Evolutionary conservation across 768 basidiomycete genomes (phyloP), one percentile per base, ranked within the genome.

Genomic region (Mycena pura): DNA sequence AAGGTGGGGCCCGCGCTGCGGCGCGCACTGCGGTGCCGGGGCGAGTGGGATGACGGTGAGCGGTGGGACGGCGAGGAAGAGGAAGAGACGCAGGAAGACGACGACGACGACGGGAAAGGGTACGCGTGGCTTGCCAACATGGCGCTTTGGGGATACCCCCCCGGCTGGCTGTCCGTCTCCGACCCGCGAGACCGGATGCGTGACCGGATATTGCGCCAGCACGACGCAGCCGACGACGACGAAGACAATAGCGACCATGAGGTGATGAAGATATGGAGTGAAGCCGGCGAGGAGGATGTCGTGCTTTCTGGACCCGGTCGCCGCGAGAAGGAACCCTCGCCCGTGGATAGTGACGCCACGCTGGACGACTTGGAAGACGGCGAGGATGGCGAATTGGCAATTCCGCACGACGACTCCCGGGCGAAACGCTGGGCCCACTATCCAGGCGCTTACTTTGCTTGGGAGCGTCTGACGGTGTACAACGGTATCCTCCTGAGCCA

Each of bases 111-210:
- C 25, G 62, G 56, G 19, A 25, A 25, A 6, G 59, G 61, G 39
- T 64, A 58, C 27, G 76, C 78, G 29, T 90, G 88, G 86, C 78
- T 91, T 39, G 77, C 69, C 41, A 85, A 86, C 44, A 92, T 93
- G 70, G 77, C 85, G 25, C 66, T 76, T 36, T 91, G 89, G 89
- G 91, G 91, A 0, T 93, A 92, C 69, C 91, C 91, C n/a, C 81
- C 79, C 14, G 91, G 91, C 0, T 93, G 90, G 89, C 69, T 81
- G 21, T 72, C 77, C 46, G 62, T 63, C 11, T 64, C 52, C 48
- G 86, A 92, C 69, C 91, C 91, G 7, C 80, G 79, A 55, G 77
- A 84, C 22, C 67, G 71, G 48, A 79, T 87, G 49, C 76, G 76
- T 58, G 71, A 72, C 34, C 77, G 80, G 25, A 88, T 92, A 34